Conservation (phyloP, 208 protist species). For the Trichomonas tenax region DNA sequence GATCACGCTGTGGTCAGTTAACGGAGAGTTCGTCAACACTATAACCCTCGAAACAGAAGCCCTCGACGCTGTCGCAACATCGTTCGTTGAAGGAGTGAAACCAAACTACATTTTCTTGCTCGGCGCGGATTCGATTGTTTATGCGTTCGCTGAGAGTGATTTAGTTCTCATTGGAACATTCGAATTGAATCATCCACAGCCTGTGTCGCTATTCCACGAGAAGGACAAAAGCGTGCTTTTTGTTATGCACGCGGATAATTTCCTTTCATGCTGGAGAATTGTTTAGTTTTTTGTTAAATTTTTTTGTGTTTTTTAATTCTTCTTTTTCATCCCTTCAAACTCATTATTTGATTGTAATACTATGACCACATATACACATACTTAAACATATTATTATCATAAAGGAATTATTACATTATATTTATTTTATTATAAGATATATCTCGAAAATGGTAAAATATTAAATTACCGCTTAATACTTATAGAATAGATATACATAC, state of each 20-base stretch:
- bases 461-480: too few species aligned
- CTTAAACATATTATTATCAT: too few species aligned
- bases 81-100: background rate
- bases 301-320: background rate
- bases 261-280: background rate
- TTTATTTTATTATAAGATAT: too few species aligned
- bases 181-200: background rate
- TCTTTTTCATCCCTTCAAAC: background rate
- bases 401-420: too few species aligned
- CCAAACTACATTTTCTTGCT: background rate
- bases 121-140: background rate
- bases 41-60: background rate
- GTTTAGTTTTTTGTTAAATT: background rate
- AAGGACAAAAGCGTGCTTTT: background rate
- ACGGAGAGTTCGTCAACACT: background rate
- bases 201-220: background rate
- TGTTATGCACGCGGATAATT: background rate
- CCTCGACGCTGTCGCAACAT: background rate
- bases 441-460: too few species aligned
- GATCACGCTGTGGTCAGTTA: background rate
- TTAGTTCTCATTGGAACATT: background rate
- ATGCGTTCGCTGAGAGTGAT: background rate
- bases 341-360: too few species aligned
- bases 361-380: too few species aligned
- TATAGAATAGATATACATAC: too few species aligned